These are phyloP conservation scores for Amaranthus cruentus DNA, from an alignment of 148 eudicot species.

Conservation along the genomic window DNA sequence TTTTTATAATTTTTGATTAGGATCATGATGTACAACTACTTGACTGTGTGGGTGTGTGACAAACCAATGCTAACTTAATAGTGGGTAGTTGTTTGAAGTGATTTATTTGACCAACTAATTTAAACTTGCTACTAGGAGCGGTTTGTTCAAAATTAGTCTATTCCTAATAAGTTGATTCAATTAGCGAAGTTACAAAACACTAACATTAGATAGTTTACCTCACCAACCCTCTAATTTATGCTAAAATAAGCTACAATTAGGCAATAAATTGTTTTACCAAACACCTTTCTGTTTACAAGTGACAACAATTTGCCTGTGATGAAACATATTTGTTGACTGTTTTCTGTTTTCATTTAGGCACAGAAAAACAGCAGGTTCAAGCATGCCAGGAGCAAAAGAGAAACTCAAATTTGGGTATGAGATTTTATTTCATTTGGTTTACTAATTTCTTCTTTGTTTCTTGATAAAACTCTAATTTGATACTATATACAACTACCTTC, in stretches of 20 bases:
- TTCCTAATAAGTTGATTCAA: too few species aligned
- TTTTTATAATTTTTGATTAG: too few species aligned
- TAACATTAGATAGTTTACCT: not conserved
- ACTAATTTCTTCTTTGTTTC: too few species aligned
- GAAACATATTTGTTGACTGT: not conserved
- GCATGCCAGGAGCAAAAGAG: slow-evolving; percentile 18
- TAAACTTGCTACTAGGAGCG: too few species aligned
- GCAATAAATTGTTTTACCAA: not conserved
- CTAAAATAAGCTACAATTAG: not conserved
- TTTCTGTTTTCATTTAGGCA: not conserved
- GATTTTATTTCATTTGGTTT: not conserved
- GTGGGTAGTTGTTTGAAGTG: too few species aligned
- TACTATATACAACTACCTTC: too few species aligned
- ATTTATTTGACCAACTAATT: too few species aligned
- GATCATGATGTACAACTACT: too few species aligned
- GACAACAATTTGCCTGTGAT: not conserved
- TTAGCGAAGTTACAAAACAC: too few species aligned
- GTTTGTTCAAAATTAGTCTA: not conserved
- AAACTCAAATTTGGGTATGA: slow-evolving; percentile 11
- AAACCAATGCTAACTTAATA: too few species aligned
- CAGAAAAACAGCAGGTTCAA: slow-evolving; percentile 18
- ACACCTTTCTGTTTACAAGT: not conserved
- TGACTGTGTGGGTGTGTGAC: too few species aligned
- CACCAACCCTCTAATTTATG: not conserved
- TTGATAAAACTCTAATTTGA: too few species aligned